These are phyloP conservation scores for Saksenaea oblongispora DNA, from an alignment of 371 early-diverging fungal genomes.

Conservation along the genomic window DNA sequence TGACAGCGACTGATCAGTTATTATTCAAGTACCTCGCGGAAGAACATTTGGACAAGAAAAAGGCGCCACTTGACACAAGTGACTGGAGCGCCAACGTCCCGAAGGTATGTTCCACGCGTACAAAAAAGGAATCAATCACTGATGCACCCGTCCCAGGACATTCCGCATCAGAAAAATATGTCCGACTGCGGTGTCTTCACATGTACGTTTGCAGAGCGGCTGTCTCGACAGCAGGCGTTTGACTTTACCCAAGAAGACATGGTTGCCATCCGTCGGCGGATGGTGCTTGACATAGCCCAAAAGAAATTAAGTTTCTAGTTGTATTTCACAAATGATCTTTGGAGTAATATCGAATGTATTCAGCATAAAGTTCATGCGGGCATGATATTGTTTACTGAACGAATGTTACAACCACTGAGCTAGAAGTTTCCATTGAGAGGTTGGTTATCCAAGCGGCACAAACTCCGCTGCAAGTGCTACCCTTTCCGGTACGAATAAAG, in stretches of 20 bases:
- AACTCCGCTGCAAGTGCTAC: no score
- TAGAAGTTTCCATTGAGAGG: no score
- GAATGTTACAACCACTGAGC: no score
- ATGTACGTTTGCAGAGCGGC: slow-evolving; percentile 84
- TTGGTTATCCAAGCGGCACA: no score
- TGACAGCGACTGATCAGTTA: slow-evolving; percentile 23
- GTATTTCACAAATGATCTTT: no score
- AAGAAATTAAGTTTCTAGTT: slow-evolving; percentile 9
- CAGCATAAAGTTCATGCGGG: no score
- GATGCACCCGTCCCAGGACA: slow-evolving; percentile 40
- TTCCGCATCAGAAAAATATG: slow-evolving; percentile 87
- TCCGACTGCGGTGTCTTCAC: slow-evolving; percentile 98
- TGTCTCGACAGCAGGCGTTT: slow-evolving; percentile 58
- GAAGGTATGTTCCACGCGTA: slow-evolving; percentile 35
- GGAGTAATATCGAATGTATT: no score
- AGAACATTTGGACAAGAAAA: slow-evolving; percentile 78
- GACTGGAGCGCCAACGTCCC: slow-evolving; percentile 73
- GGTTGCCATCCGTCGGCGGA: slow-evolving; percentile 68
- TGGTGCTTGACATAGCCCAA: slow-evolving; percentile 73
- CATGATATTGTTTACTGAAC: no score
- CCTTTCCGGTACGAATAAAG: no score
- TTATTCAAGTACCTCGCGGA: slow-evolving; percentile 68
- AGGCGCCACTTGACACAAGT: slow-evolving; percentile 53
- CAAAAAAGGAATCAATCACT: neutral
- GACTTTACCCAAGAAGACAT: slow-evolving; percentile 79